phyloP scores from a whole-genome alignment of 2,329 filamentous ascomycete species.

The Lecanicillium sp. region DNA sequence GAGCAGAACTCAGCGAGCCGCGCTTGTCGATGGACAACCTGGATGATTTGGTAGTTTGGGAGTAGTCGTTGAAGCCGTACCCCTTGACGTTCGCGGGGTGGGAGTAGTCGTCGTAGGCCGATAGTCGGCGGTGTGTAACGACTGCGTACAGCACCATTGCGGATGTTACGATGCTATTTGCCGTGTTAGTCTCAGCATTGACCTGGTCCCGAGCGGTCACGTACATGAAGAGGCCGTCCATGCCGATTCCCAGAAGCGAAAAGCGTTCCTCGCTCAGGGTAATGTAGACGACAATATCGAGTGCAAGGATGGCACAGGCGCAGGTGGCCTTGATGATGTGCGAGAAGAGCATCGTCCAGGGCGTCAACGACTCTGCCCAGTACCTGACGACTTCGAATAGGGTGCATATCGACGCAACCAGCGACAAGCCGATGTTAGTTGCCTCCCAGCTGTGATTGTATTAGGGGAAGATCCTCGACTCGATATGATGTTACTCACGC shows the following conservation, averaged over 20 bases:
- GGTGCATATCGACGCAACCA: slow-evolving; percentile 37
- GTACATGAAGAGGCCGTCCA: slow-evolving; percentile 40
- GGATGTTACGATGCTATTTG: slow-evolving; percentile 32
- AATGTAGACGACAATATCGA: slow-evolving; percentile 45
- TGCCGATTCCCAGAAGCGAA: slow-evolving; percentile 37
- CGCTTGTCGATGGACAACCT: slow-evolving; percentile 19
- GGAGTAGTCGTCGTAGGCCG: slow-evolving; percentile 42
- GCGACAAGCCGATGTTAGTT: slow-evolving; percentile 42
- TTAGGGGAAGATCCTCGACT: slow-evolving; percentile 16
- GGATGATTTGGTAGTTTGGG: slow-evolving; percentile 18
- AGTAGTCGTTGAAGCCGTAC: slow-evolving; percentile 34
- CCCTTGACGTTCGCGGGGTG: slow-evolving; percentile 41
- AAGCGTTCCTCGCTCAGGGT: slow-evolving; percentile 37
- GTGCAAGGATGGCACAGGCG: slow-evolving; percentile 36
- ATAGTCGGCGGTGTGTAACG: slow-evolving; percentile 37
- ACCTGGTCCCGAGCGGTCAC: not conserved
- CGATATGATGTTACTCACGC: slow-evolving; percentile 27
- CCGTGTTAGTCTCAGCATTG: slow-evolving; percentile 9
- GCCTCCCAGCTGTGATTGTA: slow-evolving; percentile 36
- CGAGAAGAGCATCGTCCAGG: slow-evolving; percentile 44
- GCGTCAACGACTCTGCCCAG: slow-evolving; percentile 43
- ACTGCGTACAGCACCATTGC: slow-evolving; percentile 38
- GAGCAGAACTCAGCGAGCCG: slow-evolving; percentile 17
- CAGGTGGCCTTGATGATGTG: slow-evolving; percentile 43
- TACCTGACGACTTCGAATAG: slow-evolving; percentile 39